A percentile compares a stretch with the other conserved stretches of the same genome.
These are phyloP conservation scores for Cladosporium sp. DNA, from an alignment of 2,329 filamentous ascomycete genomes.

Conservation along the genomic window DNA sequence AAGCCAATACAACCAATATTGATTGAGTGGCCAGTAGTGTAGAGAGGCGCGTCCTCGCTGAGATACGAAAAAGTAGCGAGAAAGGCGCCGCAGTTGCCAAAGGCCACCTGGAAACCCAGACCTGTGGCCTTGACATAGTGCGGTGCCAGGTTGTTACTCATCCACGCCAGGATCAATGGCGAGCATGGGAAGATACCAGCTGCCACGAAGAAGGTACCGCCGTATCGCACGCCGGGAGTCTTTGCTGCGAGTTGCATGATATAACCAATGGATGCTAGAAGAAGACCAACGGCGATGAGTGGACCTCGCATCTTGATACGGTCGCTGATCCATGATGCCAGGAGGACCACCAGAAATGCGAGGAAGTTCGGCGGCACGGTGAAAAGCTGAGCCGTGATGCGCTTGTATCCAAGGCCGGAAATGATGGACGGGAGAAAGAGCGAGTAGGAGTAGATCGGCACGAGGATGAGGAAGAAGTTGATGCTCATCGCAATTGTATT, in stretches of 20 bases:
- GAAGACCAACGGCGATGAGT: conserved; percentile 26
- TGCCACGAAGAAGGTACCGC: conserved; percentile 38
- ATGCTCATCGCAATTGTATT: conserved; percentile 32
- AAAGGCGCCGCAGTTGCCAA: conserved; percentile 43
- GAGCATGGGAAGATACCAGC: conserved; percentile 31
- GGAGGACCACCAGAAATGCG: conserved; percentile 27
- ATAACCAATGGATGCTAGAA: conserved; percentile 35
- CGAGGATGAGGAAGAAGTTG: conserved; percentile 33
- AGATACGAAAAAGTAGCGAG: conserved; percentile 45
- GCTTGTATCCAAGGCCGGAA: conserved; percentile 38
- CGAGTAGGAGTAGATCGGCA: conserved; percentile 40
- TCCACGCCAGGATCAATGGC: conserved; percentile 35
- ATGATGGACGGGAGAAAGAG: conserved; percentile 47
- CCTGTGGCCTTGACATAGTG: conserved; percentile 43
- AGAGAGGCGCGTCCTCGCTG: conserved; percentile 38
- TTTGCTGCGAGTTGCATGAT: conserved; percentile 34
- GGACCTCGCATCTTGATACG: conserved; percentile 31
- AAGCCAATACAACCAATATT: conserved; percentile 39
- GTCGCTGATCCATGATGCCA: conserved; percentile 26
- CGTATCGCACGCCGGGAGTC: conserved; percentile 34
- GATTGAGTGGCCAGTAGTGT: conserved; percentile 39
- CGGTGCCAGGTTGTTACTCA: conserved; percentile 42
- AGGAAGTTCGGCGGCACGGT: conserved; percentile 37
- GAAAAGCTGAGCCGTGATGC: conserved; percentile 37
- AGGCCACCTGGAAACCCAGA: conserved; percentile 38